A percentile compares a stretch with the other conserved stretches of the same genome.
These are phyloP conservation scores for Harringtonia lauricola DNA, from an alignment of 2,329 filamentous ascomycete species.

Conservation along the genomic window DNA sequence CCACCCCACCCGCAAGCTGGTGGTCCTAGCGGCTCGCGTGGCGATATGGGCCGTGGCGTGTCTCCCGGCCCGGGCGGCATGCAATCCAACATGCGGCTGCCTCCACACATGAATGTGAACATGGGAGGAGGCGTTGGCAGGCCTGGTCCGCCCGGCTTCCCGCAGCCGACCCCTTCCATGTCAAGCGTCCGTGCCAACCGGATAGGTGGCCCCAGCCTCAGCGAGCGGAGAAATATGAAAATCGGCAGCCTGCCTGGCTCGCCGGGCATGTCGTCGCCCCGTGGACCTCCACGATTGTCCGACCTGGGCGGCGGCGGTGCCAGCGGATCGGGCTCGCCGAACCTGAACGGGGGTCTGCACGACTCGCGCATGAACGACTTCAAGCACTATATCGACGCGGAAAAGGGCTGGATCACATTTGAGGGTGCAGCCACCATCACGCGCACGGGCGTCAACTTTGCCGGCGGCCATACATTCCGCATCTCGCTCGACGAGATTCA, in stretches of 20 bases:
- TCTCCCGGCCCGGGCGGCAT: conserved; percentile 25
- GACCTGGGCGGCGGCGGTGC: conserved; percentile 22
- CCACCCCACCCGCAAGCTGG: conserved; percentile 17
- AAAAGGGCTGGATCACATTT: conserved; percentile 85
- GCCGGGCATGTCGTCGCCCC: conserved; percentile 23
- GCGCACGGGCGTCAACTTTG: conserved; percentile 82
- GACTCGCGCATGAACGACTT: conserved; percentile 47
- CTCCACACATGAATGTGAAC: conserved; percentile 23
- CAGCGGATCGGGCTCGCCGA: conserved; percentile 12
- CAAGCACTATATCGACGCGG: conserved; percentile 77
- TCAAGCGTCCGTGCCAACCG: conserved; percentile 20
- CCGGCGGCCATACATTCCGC: conserved; percentile 76
- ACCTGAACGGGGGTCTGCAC: conserved; percentile 23
- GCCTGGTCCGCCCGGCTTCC: conserved; percentile 36
- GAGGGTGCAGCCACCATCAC: conserved; percentile 87
- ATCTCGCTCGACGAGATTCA: conserved; percentile 96
- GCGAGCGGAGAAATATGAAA: conserved; percentile 56
- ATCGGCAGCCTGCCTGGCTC: conserved; percentile 30
- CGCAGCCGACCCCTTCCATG: conserved; percentile 40
- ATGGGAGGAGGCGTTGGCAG: conserved; percentile 17
- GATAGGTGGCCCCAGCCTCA: conserved; percentile 43
- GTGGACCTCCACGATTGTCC: conserved; percentile 30
- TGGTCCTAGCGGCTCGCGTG: conserved; percentile 16
- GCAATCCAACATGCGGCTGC: conserved; percentile 28
- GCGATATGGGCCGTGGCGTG: conserved; percentile 13